Evolutionary conservation across 768 basidiomycete species (phyloP), one percentile per base, ranked within the genome.

Genomic region (Hygrocybe coccinea): DNA sequence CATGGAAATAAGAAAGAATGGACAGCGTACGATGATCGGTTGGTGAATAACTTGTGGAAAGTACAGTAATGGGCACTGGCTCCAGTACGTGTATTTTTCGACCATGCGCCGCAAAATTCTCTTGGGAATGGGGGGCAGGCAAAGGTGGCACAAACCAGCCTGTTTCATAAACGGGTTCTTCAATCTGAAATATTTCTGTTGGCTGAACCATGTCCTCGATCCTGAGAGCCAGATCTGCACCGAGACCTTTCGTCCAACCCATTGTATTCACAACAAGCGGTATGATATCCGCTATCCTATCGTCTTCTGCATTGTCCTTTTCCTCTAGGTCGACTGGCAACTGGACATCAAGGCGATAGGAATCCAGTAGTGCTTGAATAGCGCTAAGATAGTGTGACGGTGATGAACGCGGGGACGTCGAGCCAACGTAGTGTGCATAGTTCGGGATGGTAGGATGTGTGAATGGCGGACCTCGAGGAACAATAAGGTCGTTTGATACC

Each of bases 211-310:
- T 71, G 9, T 79, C 79, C 61, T 94, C 86, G 47, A 99, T 86
- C 58, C 80, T 80, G 12, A 66, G 67, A 2, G 83, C 80, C 10
- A 98, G 71, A 62, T 95, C 90, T 14, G 83, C 86, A 2, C 95
- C 95, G 2, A 97, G 81, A 6, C 95, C 95, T 67, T 95, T 97
- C 5, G 81, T 81, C 95, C 95, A 99, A 2, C 95, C 95, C 84
- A 95, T 95, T 0, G 91, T 97, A 67, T 98, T 99, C 51, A 98
- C 81, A 14, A 97, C 82, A 15, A 97, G 80, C 0, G 95, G 95
- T 4, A 94, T 81, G 24, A 71, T 57, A 48, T 87, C 83, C 5
- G 66, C 62, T 21, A 87, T 77, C 39, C 80, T 76, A 1, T 68
- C 56, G 5, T 70, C 68, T 2, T 68, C 66, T 8, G 59, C 41